Conservation (phyloP, 352 stramenopile species). For the Phytophthora citricola region DNA sequence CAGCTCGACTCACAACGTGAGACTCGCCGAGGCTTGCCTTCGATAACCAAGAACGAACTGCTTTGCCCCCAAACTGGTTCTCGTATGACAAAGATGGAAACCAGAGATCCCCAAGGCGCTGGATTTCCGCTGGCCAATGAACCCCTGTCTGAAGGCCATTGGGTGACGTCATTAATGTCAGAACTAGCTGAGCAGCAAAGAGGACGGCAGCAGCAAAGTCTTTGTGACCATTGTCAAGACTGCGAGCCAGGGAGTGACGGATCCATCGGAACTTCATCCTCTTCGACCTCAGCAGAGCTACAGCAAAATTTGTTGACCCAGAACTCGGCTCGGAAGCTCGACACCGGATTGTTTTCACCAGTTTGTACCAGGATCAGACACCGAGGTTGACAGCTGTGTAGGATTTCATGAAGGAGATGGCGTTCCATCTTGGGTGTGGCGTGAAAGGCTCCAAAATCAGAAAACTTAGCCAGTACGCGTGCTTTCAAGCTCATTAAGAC, state of each 20-base stretch:
- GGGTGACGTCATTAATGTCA: conserved; percentile 50
- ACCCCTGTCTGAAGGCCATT: conserved; percentile 34
- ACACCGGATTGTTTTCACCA: conserved; percentile 58
- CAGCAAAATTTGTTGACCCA: conserved; percentile 49
- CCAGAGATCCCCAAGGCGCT: conserved; percentile 53
- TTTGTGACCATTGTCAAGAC: conserved; percentile 62
- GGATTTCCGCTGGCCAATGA: conserved; percentile 36
- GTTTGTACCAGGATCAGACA: conserved; percentile 70
- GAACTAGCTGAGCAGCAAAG: conserved; percentile 42
- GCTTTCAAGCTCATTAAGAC: no score
- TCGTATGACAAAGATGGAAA: no score
- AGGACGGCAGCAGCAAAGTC: conserved; percentile 38
- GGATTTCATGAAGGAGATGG: conserved; percentile 83
- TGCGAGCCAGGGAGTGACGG: background rate
- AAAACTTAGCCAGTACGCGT: no score
- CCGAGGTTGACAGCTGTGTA: conserved; percentile 54
- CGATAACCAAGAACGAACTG: no score
- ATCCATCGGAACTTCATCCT: conserved; percentile 36
- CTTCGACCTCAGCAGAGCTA: conserved; percentile 74
- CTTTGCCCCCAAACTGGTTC: no score
- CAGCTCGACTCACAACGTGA: no score
- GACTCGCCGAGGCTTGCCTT: no score
- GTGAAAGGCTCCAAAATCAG: no score
- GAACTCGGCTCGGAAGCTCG: conserved; percentile 3
- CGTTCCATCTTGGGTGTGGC: conserved; percentile 70